Conservation (phyloP, 495 filamentous ascomycete genomes). For the Penicillium ochrochloron region DNA sequence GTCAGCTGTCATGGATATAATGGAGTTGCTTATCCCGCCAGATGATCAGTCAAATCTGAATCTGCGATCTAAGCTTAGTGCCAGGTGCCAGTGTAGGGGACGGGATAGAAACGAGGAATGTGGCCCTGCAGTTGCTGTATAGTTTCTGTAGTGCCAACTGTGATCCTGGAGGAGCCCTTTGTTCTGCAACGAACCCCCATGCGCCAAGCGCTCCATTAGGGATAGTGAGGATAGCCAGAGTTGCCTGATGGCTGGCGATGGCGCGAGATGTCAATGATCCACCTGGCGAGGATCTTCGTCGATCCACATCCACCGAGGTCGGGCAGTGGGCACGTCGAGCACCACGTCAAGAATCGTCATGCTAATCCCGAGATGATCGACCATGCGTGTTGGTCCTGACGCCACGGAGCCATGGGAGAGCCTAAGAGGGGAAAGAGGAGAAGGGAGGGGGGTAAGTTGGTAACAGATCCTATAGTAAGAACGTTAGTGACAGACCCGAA, state of each 20-base stretch:
- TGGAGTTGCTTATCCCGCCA: slow-evolving; percentile 1
- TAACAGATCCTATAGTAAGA: too few relatives aligned
- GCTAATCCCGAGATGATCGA: slow-evolving; percentile 33
- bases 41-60: slow-evolving; percentile 30
- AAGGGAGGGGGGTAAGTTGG: too few relatives aligned
- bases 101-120: background rate
- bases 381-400: slow-evolving; percentile 21
- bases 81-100: background rate
- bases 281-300: slow-evolving; percentile 22
- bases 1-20: slow-evolving; percentile 24
- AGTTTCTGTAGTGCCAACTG: background rate
- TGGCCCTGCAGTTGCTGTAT: background rate
- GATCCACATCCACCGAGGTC: slow-evolving; percentile 30
- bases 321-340: slow-evolving; percentile 17
- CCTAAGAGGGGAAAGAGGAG: background rate
- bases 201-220: slow-evolving; percentile 32
- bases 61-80: background rate
- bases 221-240: slow-evolving; percentile 15
- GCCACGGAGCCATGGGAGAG: slow-evolving; percentile 13
- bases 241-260: slow-evolving; percentile 7
- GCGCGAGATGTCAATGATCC: slow-evolving; percentile 29
- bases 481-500: slow-evolving; percentile 20
- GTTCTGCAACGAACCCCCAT: slow-evolving; percentile 6
- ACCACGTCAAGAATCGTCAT: slow-evolving; percentile 32
- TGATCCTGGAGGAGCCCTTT: slow-evolving; percentile 1